A percentile compares a stretch with the other conserved stretches of the same genome.
Conservation (phyloP, 768 basidiomycete genomes). For the Tylopilus vinaceipallidus region DNA sequence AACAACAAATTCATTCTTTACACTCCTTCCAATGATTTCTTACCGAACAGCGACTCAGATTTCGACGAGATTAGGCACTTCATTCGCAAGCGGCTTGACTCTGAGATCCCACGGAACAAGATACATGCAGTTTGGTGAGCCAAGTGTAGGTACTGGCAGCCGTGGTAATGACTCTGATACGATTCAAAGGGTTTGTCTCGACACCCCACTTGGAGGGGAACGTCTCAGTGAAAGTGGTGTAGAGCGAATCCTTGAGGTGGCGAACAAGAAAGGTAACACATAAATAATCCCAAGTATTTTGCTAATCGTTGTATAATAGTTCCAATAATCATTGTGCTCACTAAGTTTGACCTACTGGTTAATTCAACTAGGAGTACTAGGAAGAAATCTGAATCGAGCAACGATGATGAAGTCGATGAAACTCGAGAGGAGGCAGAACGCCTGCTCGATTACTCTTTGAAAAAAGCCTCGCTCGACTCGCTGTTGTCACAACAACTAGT, state of each 20-base stretch:
- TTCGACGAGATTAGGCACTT: constrained; percentile 1
- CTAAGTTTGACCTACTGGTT: constrained; percentile 7
- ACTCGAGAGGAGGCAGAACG: not conserved
- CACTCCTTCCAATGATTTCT: constrained; percentile 2
- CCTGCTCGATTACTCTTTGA: not conserved
- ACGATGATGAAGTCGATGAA: not conserved
- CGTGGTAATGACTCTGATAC: not conserved
- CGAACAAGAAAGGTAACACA: constrained; percentile 3
- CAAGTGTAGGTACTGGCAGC: not conserved
- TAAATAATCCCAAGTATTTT: not conserved
- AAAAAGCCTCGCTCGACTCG: constrained; percentile 4
- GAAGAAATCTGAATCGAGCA: too few relatives aligned
- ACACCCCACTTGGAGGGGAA: constrained; percentile 3
- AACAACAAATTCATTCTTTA: constrained; percentile 6
- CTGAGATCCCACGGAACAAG: not conserved
- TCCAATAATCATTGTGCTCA: constrained; percentile 3
- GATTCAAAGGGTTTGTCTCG: constrained; percentile 3
- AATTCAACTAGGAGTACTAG: not conserved
- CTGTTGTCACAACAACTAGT: constrained; percentile 2
- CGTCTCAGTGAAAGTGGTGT: constrained; percentile 8
- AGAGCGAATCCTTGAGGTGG: constrained; percentile 5
- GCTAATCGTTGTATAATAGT: not conserved
- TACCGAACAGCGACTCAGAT: constrained; percentile 7
- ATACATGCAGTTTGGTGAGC: constrained; percentile 8
- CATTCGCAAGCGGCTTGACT: not conserved